These are phyloP conservation scores for Magnolia changhungtana DNA, from an alignment of 164 flowering plant genomes.

Conservation along the genomic window DNA sequence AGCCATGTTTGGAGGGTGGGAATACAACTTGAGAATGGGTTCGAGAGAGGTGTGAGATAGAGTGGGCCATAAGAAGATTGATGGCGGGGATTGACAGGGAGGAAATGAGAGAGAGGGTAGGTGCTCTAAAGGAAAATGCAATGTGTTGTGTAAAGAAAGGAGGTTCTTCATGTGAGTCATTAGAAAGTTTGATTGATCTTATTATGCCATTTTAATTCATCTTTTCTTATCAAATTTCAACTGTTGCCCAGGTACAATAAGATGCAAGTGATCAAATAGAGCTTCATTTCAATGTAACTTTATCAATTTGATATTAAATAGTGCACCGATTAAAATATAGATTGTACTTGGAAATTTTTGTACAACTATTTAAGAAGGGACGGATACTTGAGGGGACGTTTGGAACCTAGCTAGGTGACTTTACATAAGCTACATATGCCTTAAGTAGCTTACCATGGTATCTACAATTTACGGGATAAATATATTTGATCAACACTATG, in stretches of 20 bases:
- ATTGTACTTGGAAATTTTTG: no score
- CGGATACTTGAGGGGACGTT: no score
- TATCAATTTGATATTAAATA: not conserved
- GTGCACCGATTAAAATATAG: no score
- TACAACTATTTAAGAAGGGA: no score
- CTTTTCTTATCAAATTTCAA: not conserved
- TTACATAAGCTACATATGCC: no score
- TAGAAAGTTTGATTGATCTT: not conserved
- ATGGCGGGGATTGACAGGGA: constrained; percentile 5
- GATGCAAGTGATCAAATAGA: not conserved
- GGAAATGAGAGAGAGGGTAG: not conserved
- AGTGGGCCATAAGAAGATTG: constrained; percentile 4
- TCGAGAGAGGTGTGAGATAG: constrained; percentile 5
- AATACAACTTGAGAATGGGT: constrained; percentile 2
- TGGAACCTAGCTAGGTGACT: no score
- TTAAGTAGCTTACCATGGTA: no score
- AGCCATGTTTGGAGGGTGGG: constrained; percentile 8
- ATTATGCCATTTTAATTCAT: not conserved
- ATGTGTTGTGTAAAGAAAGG: not conserved
- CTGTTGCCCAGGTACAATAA: not conserved
- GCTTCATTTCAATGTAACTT: not conserved
- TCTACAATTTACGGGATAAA: no score
- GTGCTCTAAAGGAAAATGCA: constrained; percentile 1
- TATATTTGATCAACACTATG: no score
- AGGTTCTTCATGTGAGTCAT: constrained; percentile 6